These are phyloP conservation scores for Claviceps cyperi DNA, from an alignment of 2,329 filamentous ascomycete species.

Conservation along the genomic window DNA sequence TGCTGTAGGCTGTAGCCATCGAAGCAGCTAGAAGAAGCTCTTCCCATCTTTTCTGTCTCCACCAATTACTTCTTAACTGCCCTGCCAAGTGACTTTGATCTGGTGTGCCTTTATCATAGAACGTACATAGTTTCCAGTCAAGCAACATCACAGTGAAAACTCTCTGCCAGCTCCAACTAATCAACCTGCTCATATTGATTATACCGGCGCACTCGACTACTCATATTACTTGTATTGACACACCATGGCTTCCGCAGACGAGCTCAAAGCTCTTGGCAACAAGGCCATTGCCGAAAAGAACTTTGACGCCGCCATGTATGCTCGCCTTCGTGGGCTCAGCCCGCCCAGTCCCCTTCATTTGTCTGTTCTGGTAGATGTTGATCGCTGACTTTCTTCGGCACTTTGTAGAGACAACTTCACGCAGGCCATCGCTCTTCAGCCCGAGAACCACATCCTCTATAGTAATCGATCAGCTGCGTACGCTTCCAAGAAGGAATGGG, in stretches of 20 bases:
- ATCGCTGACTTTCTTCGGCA: not conserved
- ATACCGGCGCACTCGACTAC: not conserved
- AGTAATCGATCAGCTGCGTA: conserved; percentile 86
- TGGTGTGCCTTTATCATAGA: no score
- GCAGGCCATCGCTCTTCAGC: conserved; percentile 77
- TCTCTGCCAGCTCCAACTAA: not conserved
- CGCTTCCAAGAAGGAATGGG: conserved; percentile 80
- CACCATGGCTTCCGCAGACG: conserved; percentile 46
- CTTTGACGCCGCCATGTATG: conserved; percentile 89
- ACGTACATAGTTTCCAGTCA: no score
- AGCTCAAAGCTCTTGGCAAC: conserved; percentile 96
- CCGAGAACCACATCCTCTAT: conserved; percentile 89
- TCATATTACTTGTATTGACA: conserved; percentile 3
- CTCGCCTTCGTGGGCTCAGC: conserved; percentile 12
- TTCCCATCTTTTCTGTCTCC: conserved; percentile 13
- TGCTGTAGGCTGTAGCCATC: conserved; percentile 17
- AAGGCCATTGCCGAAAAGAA: conserved; percentile 97
- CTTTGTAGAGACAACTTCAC: conserved; percentile 72
- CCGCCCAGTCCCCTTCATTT: not conserved
- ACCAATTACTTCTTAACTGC: conserved; percentile 5
- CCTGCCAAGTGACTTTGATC: conserved; percentile 3
- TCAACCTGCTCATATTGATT: not conserved
- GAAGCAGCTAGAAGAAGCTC: conserved; percentile 28
- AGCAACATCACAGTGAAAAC: no score
- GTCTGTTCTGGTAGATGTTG: not conserved